phyloP scores from a whole-genome alignment of 768 basidiomycete species.

The Xerocomus potaroensis region DNA sequence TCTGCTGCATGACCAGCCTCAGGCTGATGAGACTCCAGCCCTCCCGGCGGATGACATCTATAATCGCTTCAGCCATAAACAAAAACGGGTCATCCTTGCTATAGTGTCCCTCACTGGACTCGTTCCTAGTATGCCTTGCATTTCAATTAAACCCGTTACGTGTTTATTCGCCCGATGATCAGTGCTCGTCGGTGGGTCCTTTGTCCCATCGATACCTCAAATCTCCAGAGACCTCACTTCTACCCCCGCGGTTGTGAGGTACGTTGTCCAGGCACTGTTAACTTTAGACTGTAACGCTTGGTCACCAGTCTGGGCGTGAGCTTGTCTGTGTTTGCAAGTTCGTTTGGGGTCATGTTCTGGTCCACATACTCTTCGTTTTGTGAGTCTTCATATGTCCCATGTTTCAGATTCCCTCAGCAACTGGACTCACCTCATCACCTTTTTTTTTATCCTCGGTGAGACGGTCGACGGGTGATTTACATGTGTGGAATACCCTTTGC shows the following conservation, averaged over 20 bases:
- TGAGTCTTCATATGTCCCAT: conserved; percentile 23
- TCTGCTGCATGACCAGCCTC: conserved; percentile 15
- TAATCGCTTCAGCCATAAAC: conserved; percentile 47
- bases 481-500: conserved; percentile 56
- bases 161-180: neutral
- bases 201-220: conserved; percentile 72
- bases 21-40: no score
- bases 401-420: no score
- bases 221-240: conserved; percentile 63
- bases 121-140: conserved; percentile 48
- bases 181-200: conserved; percentile 69
- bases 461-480: conserved; percentile 63
- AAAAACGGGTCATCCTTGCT: conserved; percentile 52
- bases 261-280: neutral
- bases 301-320: conserved; percentile 44
- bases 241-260: conserved; percentile 57
- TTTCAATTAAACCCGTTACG: neutral
- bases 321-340: conserved; percentile 42
- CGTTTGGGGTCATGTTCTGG: conserved; percentile 47
- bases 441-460: conserved; percentile 34
- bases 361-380: conserved; percentile 50
- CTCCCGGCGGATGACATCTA: conserved; percentile 40
- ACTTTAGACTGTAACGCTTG: neutral
- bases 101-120: conserved; percentile 61
- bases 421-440: neutral